phyloP scores from a whole-genome alignment of 495 filamentous ascomycete genomes.

The Thermothielavioides terrestris region DNA sequence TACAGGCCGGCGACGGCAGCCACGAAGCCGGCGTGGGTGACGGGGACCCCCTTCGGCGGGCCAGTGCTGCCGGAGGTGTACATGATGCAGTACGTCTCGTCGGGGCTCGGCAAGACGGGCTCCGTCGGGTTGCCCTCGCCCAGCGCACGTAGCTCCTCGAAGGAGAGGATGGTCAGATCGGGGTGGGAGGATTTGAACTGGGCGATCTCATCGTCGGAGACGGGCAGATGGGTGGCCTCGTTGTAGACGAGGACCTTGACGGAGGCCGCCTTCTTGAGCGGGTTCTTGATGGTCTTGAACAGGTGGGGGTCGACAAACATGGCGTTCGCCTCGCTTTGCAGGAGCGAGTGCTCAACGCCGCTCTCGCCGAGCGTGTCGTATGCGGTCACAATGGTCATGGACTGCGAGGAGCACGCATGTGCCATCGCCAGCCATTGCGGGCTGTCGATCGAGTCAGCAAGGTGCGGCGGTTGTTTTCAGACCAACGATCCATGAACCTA shows the following conservation, averaged over 20 bases:
- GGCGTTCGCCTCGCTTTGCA: constrained; percentile 50
- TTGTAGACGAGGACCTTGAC: constrained; percentile 42
- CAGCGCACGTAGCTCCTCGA: constrained; percentile 40
- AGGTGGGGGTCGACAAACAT: constrained; percentile 56
- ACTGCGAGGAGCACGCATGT: constrained; percentile 73
- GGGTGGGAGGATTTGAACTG: constrained; percentile 35
- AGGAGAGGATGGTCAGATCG: constrained; percentile 34
- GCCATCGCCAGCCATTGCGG: constrained; percentile 47
- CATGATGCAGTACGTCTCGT: constrained; percentile 80
- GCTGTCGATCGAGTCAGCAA: constrained; percentile 16
- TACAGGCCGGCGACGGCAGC: constrained; percentile 47
- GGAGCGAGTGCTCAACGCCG: constrained; percentile 53
- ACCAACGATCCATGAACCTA: too few relatives aligned
- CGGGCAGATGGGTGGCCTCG: constrained; percentile 29
- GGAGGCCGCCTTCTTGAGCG: constrained; percentile 34
- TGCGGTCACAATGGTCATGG: constrained; percentile 88
- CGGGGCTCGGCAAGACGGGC: constrained; percentile 55
- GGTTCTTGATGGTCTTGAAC: constrained; percentile 37
- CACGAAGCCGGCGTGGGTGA: constrained; percentile 69
- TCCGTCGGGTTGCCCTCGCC: constrained; percentile 57
- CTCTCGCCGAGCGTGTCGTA: constrained; percentile 64
- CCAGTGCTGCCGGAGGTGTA: constrained; percentile 93
- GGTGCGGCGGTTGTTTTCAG: too few relatives aligned
- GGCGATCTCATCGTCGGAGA: constrained; percentile 33
- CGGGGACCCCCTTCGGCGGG: constrained; percentile 76